phyloP scores from a whole-genome alignment of 2,329 filamentous ascomycete species.

The Leptodontidium sp. region DNA sequence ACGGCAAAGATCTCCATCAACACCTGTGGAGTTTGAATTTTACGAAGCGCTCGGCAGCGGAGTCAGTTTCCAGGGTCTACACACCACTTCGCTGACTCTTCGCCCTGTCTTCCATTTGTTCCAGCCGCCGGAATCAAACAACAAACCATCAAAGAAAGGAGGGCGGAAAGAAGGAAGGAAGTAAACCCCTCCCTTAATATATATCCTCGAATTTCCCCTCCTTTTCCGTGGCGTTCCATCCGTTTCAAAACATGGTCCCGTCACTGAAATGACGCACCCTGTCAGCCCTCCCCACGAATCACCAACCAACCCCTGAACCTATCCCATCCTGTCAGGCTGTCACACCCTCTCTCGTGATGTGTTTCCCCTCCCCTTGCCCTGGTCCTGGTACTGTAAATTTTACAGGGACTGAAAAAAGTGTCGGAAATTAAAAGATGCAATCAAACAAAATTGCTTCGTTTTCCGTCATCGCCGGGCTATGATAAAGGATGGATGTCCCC shows the following conservation, averaged over 20 bases:
- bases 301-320: not conserved
- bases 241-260: not conserved
- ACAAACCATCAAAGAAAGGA: not conserved
- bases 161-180: not conserved
- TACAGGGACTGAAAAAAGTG: too few species aligned
- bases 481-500: not conserved
- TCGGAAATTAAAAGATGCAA: not conserved
- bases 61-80: not conserved
- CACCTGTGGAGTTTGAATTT: not conserved
- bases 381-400: too few species aligned
- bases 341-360: too few species aligned
- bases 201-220: not conserved
- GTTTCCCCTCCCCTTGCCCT: too few species aligned
- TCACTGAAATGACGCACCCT: not conserved
- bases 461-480: not conserved
- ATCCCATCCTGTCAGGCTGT: not conserved
- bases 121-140: not conserved
- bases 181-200: not conserved
- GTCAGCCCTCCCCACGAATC: not conserved
- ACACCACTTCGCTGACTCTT: not conserved
- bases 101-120: not conserved
- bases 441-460: constrained; percentile 10
- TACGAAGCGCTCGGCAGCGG: constrained; percentile 11
- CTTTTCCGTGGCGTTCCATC: constrained; percentile 1
- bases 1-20: constrained; percentile 1